Base-by-base conservation (phyloP, 2,329 filamentous ascomycete species). In the Colletotrichum spinosum region DNA sequence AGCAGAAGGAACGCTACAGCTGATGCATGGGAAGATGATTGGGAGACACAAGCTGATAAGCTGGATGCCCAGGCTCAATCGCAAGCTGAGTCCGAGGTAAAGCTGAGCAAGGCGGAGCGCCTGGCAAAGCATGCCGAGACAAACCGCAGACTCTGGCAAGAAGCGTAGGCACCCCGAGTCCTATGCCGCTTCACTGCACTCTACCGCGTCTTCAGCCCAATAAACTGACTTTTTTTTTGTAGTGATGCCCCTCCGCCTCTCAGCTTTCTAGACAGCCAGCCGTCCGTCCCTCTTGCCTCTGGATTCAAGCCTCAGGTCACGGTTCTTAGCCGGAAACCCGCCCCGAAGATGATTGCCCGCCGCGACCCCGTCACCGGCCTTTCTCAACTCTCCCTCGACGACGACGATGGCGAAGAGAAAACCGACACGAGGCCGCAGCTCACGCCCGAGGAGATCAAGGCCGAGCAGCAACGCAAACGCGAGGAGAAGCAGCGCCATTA, bases 401-500 rank as follows among this genome's bases (percentile, higher is more conserved):
- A 85, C 37, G 89, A 90, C 10, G 90, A 92, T 46, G 91, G 89
- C 34, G 87, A 91, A 57, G 87, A 90, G 34, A 86, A 88, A 60
- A 78, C 81, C 53, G 79, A 81, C 58, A 88, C 87, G 74, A 86
- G 87, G 68, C 81, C 84, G 17, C 88, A 89, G 70, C 86, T 88
- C 48, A 91, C 88, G 0, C 86, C 90, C 4, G 92, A 95, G 71
- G 91, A 97, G 80, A 86, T 94, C 39, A 89, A 92, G 67, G 87
- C 89, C 33, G 91, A 91, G 73, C 92, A 94, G 57, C 88, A 93
- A 75, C 85, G 87, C 53, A 93, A 97, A 71, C 87, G 89, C 9
- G 94, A 97, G 74, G 94, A 97, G 80, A 97, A 96, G 81, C 92
- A 97, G 80, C 89, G 89, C 61, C 91, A 92, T 67, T 97, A 97